A percentile compares a stretch with the other conserved stretches of the same genome.
These are phyloP conservation scores for Naegleria gruberi DNA, from an alignment of 208 protist species.

Conservation along the genomic window DNA sequence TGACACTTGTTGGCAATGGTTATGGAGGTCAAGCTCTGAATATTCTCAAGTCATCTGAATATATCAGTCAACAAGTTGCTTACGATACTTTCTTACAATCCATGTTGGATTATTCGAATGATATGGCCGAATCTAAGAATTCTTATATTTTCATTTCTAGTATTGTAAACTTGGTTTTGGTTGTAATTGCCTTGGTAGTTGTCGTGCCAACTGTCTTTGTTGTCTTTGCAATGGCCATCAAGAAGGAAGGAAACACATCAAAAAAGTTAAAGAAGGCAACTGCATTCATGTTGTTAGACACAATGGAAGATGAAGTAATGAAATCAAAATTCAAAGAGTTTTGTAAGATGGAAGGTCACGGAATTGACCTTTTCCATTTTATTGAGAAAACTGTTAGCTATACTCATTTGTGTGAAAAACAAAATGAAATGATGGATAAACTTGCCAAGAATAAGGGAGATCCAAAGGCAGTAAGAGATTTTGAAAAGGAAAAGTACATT, in stretches of 20 bases:
- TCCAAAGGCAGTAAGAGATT: background rate
- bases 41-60: background rate
- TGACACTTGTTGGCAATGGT: background rate
- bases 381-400: background rate
- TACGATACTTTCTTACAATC: background rate
- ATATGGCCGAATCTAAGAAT: background rate
- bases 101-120: background rate
- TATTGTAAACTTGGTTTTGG: background rate
- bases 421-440: background rate
- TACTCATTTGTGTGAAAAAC: background rate
- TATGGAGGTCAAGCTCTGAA: background rate
- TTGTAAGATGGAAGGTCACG: background rate
- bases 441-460: background rate
- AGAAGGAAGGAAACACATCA: background rate
- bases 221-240: background rate
- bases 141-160: background rate
- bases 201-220: background rate
- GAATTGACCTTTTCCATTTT: background rate
- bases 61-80: background rate
- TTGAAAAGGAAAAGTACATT: background rate
- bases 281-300: background rate
- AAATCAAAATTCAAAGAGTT: background rate
- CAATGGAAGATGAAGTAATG: background rate
- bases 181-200: background rate
- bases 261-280: background rate